Evolutionary conservation across 768 basidiomycete species (phyloP), one percentile per base, ranked within the genome.

Genomic region (Leccinum olivaceopallidum): DNA sequence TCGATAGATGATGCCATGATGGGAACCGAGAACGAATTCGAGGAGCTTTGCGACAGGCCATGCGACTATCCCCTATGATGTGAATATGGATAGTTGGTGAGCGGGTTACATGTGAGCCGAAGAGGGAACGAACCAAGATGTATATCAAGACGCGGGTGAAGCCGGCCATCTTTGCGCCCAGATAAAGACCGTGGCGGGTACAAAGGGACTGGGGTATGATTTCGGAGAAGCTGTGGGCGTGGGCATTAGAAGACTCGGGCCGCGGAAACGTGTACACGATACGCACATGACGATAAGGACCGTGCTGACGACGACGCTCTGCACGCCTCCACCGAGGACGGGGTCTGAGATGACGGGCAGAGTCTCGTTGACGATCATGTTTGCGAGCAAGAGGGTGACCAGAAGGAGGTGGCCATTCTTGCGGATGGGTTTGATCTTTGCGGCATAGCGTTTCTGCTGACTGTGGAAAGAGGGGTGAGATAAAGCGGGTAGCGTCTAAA

Each of bases 151-250:
- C 64, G 39, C 79, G 83, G 1, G 90, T 88, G 47, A 89, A 81
- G 1, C 80, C 79, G 0, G 89, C 93, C 88, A 92, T 90, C 69
- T 91, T 90, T 9, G 93, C 92, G 37, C 94, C 93, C 51, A 96
- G 83, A 66, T 89, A 91, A 5, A 95, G 82, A 22, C 94, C 94
- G 78, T 94, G 89, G 39, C 94, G 89, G 22, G 92, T 92, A 73
- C 92, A 96, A n/a, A 95, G 78, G 2, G 91, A 92, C 69, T 96
- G 94, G 0, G 94, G 94, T 62, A 95, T 95, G 63, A 95, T 92
- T 76, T 95, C 93, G 26, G 93, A 79, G 71, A 95, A 95, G 60
- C 92, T 95, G 66, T 39, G 44, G 48, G 53, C 9, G n/a, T 55
- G 12, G 28, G 18, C 28, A 44, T 65, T 30, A 69, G 57, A 13